Conservation (phyloP, 805 yeast genomes). For the Kluyveromyces aestuarii region DNA sequence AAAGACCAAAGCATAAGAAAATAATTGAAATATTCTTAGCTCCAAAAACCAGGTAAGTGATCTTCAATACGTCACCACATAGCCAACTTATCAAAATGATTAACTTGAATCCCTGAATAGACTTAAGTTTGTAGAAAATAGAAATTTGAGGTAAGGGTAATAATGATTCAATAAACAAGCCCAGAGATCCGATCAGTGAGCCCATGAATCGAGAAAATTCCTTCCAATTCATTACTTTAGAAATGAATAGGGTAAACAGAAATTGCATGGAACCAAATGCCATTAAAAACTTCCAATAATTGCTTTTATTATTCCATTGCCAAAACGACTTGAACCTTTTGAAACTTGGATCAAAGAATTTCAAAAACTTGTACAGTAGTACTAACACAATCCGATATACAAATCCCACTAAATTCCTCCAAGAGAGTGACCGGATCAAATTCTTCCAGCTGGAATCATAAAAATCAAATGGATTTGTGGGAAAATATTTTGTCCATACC, state of each 20-base stretch:
- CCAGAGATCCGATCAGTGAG: conserved; percentile 46
- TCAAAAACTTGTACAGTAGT: conserved; percentile 33
- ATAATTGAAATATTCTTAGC: conserved; percentile 57
- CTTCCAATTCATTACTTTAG: conserved; percentile 31
- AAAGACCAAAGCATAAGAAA: conserved; percentile 61
- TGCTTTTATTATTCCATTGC: conserved; percentile 67
- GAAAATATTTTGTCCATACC: conserved; percentile 28
- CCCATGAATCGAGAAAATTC: conserved; percentile 47
- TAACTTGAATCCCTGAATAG: conserved; percentile 71
- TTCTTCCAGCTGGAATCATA: conserved; percentile 22
- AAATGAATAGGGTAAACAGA: conserved; percentile 21
- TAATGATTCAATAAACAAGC: conserved; percentile 62
- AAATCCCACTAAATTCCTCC: conserved; percentile 16
- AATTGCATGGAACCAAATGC: conserved; percentile 36
- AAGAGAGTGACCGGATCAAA: conserved; percentile 14
- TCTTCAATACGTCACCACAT: conserved; percentile 77
- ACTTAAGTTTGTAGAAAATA: conserved; percentile 53
- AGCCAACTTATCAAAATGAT: conserved; percentile 76
- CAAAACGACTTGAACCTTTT: conserved; percentile 62
- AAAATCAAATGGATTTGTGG: conserved; percentile 12
- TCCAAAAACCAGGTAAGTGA: conserved; percentile 66
- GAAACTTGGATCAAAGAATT: conserved; percentile 63
- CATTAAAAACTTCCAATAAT: conserved; percentile 56
- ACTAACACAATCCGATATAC: conserved; percentile 19
- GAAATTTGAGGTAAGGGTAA: conserved; percentile 73